phyloP scores from a whole-genome alignment of 1,284 basidiomycete species.

The Trichosporon ovoides region DNA sequence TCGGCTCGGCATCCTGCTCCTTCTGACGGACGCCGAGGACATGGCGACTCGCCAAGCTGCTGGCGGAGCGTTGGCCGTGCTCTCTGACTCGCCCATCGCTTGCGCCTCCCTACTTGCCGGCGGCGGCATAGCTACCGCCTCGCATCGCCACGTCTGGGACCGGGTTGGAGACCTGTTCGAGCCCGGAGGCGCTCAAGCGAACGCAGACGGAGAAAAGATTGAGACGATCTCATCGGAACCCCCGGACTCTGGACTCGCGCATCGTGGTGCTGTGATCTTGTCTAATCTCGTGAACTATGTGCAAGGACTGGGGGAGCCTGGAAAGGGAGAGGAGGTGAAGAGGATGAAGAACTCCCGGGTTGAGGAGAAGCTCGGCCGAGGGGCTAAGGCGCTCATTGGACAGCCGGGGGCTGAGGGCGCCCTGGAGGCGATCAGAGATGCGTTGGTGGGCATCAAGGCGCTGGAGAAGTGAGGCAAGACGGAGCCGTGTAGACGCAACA shows the following conservation, averaged over 20 bases:
- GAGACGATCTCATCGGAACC: constrained; percentile 31
- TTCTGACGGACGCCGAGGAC: constrained; percentile 78
- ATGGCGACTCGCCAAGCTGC: constrained; percentile 73
- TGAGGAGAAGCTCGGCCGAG: neutral
- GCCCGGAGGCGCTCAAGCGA: constrained; percentile 13
- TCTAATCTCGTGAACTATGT: constrained; percentile 56
- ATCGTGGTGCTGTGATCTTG: constrained; percentile 68
- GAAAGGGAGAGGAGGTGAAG: neutral
- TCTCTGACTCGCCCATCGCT: constrained; percentile 59
- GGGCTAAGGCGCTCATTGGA: neutral
- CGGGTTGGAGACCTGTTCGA: constrained; percentile 60
- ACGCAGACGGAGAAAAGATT: constrained; percentile 35
- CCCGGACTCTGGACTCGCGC: constrained; percentile 56
- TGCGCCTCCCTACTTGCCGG: constrained; percentile 56
- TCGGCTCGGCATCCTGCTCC: constrained; percentile 73
- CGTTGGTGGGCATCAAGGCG: neutral
- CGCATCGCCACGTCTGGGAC: constrained; percentile 55
- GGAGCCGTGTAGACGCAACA: no score
- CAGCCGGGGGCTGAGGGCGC: neutral
- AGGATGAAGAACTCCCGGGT: neutral
- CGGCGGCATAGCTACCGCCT: constrained; percentile 33
- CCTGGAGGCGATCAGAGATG: neutral
- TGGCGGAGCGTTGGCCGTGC: constrained; percentile 73
- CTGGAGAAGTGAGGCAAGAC: neutral
- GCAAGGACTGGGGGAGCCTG: neutral